Base-by-base conservation (phyloP, 139 green algal genomes). In the Coelastrella sp. region DNA sequence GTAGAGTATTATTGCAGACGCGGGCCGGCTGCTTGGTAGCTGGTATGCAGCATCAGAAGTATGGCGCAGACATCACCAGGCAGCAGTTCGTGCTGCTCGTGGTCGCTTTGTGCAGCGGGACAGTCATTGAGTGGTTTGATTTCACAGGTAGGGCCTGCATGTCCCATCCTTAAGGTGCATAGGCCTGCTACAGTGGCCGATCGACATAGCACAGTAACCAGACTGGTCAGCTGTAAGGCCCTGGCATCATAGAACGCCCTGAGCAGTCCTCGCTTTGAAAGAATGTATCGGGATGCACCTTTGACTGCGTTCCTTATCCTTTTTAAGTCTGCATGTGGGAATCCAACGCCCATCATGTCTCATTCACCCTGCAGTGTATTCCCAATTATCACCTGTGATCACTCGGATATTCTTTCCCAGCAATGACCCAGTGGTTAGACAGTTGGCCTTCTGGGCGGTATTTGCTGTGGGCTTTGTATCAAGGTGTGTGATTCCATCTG, bases 341-440 rank as follows among this genome's bases (percentile, higher is more conserved):
- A 13, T 23, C 45, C 11, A 57, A 13, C 45, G 11, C 45, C 11
- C 15, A 9, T 57, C 11, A 9, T 57, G 45, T 57, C 11, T 57
- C 15, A 13, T 23, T 57, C 15, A 13, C 45, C 27, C 27, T 66
- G 23, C 57, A 30, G 57, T 66, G 15, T 66, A 66, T 19, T 66
- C 57, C 13, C 57, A 76, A 43, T 64, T 85, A 4, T 69, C 35
- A 6, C 3, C 32, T 9, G 40, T n/a, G 30, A 30, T 85, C 35
- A 51, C 45, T 5, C 76, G 69, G 79, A 27, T 71, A 19, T 85
- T 85, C 79, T 85, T 85, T 45, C 79, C 79, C n/a, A 37, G 6
- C 13, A 34, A 76, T 0, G 27, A 85, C 43, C 63, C 63, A 0
- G 23, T 48, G 4, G 32, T 85, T 2, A 17, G 19, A 6, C 45